Base-by-base conservation (phyloP, 352 stramenopile genomes). In the Phytopythium oedochilum region DNA sequence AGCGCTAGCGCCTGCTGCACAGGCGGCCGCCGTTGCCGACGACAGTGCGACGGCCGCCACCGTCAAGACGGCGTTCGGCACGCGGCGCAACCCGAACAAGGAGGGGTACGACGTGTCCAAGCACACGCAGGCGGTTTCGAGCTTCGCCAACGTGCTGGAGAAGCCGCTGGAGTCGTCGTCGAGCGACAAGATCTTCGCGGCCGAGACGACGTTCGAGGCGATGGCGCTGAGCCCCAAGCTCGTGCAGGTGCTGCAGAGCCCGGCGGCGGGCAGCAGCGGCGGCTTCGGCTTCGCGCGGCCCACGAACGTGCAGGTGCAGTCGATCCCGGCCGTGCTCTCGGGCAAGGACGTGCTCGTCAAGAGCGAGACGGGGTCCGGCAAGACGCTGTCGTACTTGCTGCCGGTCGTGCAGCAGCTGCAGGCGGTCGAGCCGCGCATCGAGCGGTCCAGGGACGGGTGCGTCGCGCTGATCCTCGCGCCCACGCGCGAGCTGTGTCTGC, bases 341-440 rank as follows among this genome's bases (percentile, higher is more conserved):
- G 75, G 75, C n/a, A 81, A 78, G 49, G 86, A 98, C 66, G 73
- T 98, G 42, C 72, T 98, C 22, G 78, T 99, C 49, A 98, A 98
- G 70, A 96, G 80, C 57, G 95, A 99, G 66, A 99, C 97, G 1
- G 96, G 97, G 23, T 97, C 83, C 5, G 96, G 96, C 46, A 99
- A 99, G 66, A 99, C 96, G 32, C 72, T 99, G 43, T 93, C 96
- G 39, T 99, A 98, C 61, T 58, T 98, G 40, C 66, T 99, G 34
- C 96, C 97, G 17, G 94, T 99, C 43, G 71, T 99, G 15, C 88
- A 98, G 63, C 82, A 89, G 29, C 67, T 97, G 15, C 81, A 92
- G 56, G 58, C 68, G 8, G 59, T 84, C 29, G 66, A 83, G n/a
- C 79, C 78, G 0, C 75, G 91, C 12, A 78, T 97, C 18, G 68